Evolutionary conservation across 148 eudicot species (phyloP), one percentile per base, ranked within the genome.

Genomic region (Silene uniflora): DNA sequence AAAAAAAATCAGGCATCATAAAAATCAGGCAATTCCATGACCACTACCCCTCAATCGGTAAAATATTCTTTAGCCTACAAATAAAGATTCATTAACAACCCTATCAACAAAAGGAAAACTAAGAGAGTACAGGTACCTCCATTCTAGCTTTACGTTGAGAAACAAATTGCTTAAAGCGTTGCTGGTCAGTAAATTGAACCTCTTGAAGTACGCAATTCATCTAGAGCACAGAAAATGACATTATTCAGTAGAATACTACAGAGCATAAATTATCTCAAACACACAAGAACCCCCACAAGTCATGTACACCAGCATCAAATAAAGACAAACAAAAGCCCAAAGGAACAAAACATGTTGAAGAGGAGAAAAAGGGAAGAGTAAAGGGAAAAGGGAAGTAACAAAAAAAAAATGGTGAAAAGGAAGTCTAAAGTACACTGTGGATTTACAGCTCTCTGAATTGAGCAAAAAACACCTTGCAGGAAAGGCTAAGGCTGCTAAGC

Each of bases 151-250:
- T 95, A 89, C 99, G 91, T 81, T 95, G 99, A 73, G 94, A 91
- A 83, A 95, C 97, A 85, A 95, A 95, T 88, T 95, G 99, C 89
- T 88, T 95, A 78, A 95, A 95, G 32, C 99, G 92, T 76, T 88
- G 89, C 76, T 91, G 97, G 79, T 95, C 99, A 71, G 96, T 89
- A 75, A 95, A 88, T 54, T 91, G 93, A 71, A 95, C 99, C 83
- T 95, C 99, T 85, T 93, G 98, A 72, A 93, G 85, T 75, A 93
- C 79, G 56, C 89, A 60, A 78, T 89, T 93, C 61, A 93, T 83
- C 98, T 93, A 80, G 61, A 84, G 56, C 49, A 52, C 79, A 77
- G 79, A 62, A 44, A 16, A 73, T 69, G 27, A 58, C 70, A 78
- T 74, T 64, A 84, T 66, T 74, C 46, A 76, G 10, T n/a, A 46